Conservation (phyloP, 2,329 filamentous ascomycete genomes). For the Fusarium papillatum region DNA sequence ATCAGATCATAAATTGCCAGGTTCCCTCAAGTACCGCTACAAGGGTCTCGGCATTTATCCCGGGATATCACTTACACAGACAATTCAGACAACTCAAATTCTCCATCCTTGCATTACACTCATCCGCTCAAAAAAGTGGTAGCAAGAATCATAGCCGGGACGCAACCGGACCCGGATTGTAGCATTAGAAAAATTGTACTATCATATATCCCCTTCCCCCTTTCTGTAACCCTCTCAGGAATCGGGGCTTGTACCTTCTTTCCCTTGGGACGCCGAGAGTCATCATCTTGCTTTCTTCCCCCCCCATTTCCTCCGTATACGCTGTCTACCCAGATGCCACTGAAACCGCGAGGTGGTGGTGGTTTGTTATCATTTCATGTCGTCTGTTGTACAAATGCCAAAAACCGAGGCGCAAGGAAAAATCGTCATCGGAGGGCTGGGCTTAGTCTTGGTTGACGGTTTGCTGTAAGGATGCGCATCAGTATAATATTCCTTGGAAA, state of each 20-base stretch:
- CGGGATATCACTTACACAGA: neutral
- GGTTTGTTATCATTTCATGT: conserved; percentile 45
- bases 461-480: conserved; percentile 44
- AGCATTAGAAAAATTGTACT: conserved; percentile 45
- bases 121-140: neutral
- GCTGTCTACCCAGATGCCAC: conserved; percentile 46
- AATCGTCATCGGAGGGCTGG: conserved; percentile 19
- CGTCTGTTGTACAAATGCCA: conserved; percentile 49
- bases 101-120: neutral
- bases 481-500: neutral
- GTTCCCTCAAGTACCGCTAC: neutral
- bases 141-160: conserved; percentile 43
- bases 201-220: conserved; percentile 30
- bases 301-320: conserved; percentile 29
- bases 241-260: neutral
- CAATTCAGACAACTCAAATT: neutral
- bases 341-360: conserved; percentile 40
- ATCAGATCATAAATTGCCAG: neutral
- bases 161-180: conserved; percentile 36
- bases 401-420: conserved; percentile 35
- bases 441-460: conserved; percentile 52
- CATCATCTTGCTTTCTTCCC: conserved; percentile 23
- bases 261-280: conserved; percentile 38
- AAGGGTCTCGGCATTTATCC: neutral
- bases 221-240: conserved; percentile 10